phyloP scores from a whole-genome alignment of 2,329 filamentous ascomycete species.

The Nannizziopsis barbatae region DNA sequence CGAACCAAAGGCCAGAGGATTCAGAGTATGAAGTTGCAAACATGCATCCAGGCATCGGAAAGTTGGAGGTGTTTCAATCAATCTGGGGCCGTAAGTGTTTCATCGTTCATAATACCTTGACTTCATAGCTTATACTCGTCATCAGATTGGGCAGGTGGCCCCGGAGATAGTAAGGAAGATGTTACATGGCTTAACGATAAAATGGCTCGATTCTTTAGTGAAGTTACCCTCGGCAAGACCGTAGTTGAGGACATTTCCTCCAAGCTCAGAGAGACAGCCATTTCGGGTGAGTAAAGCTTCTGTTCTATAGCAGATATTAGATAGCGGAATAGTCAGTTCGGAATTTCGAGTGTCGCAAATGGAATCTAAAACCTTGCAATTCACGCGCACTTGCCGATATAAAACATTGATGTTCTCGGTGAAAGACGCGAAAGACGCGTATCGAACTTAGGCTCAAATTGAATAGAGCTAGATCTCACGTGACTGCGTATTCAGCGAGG shows the following conservation, averaged over 20 bases:
- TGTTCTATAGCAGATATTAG: too few species aligned
- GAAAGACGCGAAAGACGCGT: too few species aligned
- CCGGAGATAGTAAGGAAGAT: conserved; percentile 59
- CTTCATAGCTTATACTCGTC: conserved; percentile 1
- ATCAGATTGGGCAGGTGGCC: conserved; percentile 53
- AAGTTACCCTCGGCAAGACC: conserved; percentile 10
- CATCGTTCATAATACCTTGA: not conserved
- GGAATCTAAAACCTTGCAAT: too few species aligned
- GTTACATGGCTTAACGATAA: conserved; percentile 59
- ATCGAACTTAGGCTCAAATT: too few species aligned
- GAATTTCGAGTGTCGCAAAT: too few species aligned
- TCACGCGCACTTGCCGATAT: too few species aligned
- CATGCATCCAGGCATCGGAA: conserved; percentile 50
- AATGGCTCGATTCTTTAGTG: conserved; percentile 43
- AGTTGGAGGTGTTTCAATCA: conserved; percentile 45
- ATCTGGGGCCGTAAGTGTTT: conserved; percentile 51
- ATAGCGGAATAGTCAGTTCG: too few species aligned
- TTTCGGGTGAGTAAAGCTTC: too few species aligned
- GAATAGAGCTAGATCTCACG: too few species aligned
- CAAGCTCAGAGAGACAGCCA: too few species aligned
- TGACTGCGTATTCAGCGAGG: too few species aligned
- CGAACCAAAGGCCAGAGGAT: conserved; percentile 52
- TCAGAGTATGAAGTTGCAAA: conserved; percentile 59
- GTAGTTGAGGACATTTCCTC: not conserved
- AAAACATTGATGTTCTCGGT: too few species aligned